A percentile compares a stretch with the other conserved stretches of the same genome.
Conservation (phyloP, 768 basidiomycete genomes). For the Mycena amicta region DNA sequence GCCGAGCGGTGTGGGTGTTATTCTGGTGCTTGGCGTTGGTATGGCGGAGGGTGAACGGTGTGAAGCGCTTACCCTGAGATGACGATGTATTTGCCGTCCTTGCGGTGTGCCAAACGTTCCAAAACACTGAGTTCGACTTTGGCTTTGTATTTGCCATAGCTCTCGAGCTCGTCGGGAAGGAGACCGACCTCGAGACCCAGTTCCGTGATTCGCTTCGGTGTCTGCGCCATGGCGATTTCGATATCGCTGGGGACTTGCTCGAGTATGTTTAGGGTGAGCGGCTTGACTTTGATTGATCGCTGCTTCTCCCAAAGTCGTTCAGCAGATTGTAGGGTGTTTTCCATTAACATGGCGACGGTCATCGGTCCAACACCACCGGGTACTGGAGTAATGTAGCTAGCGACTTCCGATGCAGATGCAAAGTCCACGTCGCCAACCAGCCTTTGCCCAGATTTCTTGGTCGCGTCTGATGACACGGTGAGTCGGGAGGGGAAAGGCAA, state of each 20-base stretch:
- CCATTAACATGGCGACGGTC: slow-evolving; percentile 98
- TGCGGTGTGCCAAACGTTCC: slow-evolving; percentile 80
- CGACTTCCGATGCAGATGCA: slow-evolving; percentile 70
- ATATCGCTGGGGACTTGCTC: slow-evolving; percentile 95
- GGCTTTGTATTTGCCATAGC: slow-evolving; percentile 95
- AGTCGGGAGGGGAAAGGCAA: no score
- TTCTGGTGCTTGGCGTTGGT: slow-evolving; percentile 44
- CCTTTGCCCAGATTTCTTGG: slow-evolving; percentile 93
- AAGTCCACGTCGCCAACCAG: slow-evolving; percentile 97
- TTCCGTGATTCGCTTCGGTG: slow-evolving; percentile 83
- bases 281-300: slow-evolving; percentile 68
- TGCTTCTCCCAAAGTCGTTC: slow-evolving; percentile 76
- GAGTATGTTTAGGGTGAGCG: slow-evolving; percentile 76
- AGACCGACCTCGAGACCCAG: slow-evolving; percentile 90
- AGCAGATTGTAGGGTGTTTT: slow-evolving; percentile 86
- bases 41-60: not conserved
- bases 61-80: slow-evolving; percentile 74
- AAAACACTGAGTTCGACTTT: slow-evolving; percentile 92
- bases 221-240: slow-evolving; percentile 93
- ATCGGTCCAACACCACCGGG: slow-evolving; percentile 99
- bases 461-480: slow-evolving; percentile 79
- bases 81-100: slow-evolving; percentile 94
- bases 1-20: slow-evolving; percentile 94
- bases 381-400: slow-evolving; percentile 94
- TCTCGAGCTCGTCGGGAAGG: slow-evolving; percentile 84